Conservation (phyloP, 2,329 filamentous ascomycete species). For the Claviceps quebecensis region DNA sequence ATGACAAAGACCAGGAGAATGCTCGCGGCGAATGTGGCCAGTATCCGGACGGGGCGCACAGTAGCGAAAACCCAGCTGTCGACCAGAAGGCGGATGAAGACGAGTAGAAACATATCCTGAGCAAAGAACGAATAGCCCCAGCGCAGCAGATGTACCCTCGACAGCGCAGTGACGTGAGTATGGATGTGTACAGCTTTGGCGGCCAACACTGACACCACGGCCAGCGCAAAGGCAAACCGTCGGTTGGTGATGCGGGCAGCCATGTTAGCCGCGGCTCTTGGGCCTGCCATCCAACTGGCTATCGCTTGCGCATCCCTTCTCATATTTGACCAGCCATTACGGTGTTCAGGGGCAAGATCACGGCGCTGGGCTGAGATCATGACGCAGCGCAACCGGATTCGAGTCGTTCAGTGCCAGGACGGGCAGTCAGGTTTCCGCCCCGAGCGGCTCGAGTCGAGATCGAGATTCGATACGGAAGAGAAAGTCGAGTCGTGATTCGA, state of each 20-base stretch:
- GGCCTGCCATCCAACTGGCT: background rate
- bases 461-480: background rate
- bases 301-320: background rate
- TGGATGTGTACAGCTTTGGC: constrained; percentile 18
- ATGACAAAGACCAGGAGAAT: constrained; percentile 10
- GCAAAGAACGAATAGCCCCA: constrained; percentile 21
- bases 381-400: background rate
- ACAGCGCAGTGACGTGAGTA: constrained; percentile 15
- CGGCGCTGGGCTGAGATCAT: background rate
- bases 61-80: constrained; percentile 10
- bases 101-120: constrained; percentile 17
- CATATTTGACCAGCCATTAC: background rate
- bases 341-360: background rate
- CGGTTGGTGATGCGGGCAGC: constrained; percentile 12
- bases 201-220: constrained; percentile 13
- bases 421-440: background rate
- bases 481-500: background rate
- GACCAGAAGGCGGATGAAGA: constrained; percentile 17
- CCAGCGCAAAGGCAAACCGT: constrained; percentile 17
- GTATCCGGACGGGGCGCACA: constrained; percentile 1
- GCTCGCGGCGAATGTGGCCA: constrained; percentile 8
- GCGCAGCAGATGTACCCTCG: constrained; percentile 13
- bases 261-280: background rate
- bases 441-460: background rate
- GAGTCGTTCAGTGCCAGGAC: background rate